These are phyloP conservation scores for Penicillium sp. DNA, from an alignment of 2,329 filamentous ascomycete species.

Conservation along the genomic window DNA sequence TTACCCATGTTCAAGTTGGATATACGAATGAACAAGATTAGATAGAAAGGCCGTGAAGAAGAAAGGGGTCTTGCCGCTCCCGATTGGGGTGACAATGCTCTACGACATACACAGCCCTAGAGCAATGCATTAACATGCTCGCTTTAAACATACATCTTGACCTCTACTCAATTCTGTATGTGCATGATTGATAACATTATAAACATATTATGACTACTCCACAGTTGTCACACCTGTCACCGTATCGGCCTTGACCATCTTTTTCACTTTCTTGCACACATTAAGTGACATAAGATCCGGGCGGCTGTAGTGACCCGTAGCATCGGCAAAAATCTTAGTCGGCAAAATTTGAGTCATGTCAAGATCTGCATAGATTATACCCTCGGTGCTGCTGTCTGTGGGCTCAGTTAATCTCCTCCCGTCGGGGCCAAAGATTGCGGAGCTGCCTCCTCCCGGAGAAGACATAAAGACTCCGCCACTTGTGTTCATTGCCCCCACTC, in stretches of 20 bases:
- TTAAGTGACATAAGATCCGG: too few relatives aligned
- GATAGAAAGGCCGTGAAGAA: not conserved
- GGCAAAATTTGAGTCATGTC: too few relatives aligned
- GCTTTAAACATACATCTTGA: not conserved
- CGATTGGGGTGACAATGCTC: not conserved
- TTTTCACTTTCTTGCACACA: too few relatives aligned
- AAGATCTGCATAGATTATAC: too few relatives aligned
- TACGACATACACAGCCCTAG: not conserved
- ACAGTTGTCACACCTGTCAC: not conserved
- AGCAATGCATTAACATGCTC: not conserved
- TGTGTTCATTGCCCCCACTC: too few relatives aligned
- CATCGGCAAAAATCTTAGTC: too few relatives aligned
- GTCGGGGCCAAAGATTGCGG: too few relatives aligned
- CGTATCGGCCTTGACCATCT: not conserved
- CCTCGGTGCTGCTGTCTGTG: too few relatives aligned
- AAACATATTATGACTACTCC: not conserved
- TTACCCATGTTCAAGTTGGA: not conserved
- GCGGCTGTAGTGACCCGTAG: too few relatives aligned
- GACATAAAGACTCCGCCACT: too few relatives aligned
- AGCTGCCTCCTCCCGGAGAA: too few relatives aligned
- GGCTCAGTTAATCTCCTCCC: too few relatives aligned
- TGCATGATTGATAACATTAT: not conserved
- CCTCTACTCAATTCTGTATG: not conserved
- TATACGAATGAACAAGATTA: not conserved
- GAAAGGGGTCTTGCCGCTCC: not conserved